phyloP scores from a whole-genome alignment of 208 protist genomes.

The Polymyxa betae region DNA sequence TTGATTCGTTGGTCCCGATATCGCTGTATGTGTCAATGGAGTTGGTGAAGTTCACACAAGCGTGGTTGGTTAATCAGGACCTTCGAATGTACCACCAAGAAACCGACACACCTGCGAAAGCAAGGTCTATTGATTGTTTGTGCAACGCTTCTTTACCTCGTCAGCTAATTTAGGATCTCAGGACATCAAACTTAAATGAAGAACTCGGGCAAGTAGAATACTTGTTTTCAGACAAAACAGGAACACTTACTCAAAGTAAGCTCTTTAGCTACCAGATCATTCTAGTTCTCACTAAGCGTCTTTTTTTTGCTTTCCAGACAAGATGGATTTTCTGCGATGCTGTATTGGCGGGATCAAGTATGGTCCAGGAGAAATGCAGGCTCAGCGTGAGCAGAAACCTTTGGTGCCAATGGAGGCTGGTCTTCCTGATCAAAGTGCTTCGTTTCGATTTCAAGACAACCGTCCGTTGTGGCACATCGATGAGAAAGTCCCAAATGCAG shows the following conservation, averaged over 20 bases:
- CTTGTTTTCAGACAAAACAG: slow-evolving; percentile 79
- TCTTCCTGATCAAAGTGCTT: neutral
- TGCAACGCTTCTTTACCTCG: neutral
- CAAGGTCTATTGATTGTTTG: neutral
- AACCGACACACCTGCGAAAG: slow-evolving; percentile 62
- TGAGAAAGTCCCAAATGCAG: slow-evolving; percentile 7
- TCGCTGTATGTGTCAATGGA: slow-evolving; percentile 67
- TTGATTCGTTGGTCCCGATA: slow-evolving; percentile 63
- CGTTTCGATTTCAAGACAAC: slow-evolving; percentile 37
- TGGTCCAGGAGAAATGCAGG: slow-evolving; percentile 20
- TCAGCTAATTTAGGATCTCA: neutral
- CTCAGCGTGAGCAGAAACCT: neutral
- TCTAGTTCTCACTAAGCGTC: neutral
- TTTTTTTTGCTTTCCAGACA: slow-evolving; percentile 13
- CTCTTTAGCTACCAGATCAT: neutral
- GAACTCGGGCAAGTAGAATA: slow-evolving; percentile 75
- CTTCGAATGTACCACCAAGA: slow-evolving; percentile 69
- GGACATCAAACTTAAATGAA: slow-evolving; percentile 68
- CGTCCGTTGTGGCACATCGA: slow-evolving; percentile 44
- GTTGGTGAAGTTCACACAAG: slow-evolving; percentile 60
- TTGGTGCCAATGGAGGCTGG: neutral
- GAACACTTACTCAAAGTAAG: slow-evolving; percentile 74
- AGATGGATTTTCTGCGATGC: slow-evolving; percentile 69
- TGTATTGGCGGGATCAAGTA: slow-evolving; percentile 10
- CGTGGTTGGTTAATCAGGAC: slow-evolving; percentile 67